phyloP scores from a whole-genome alignment of 805 yeast species.

The Starmerella floris region DNA sequence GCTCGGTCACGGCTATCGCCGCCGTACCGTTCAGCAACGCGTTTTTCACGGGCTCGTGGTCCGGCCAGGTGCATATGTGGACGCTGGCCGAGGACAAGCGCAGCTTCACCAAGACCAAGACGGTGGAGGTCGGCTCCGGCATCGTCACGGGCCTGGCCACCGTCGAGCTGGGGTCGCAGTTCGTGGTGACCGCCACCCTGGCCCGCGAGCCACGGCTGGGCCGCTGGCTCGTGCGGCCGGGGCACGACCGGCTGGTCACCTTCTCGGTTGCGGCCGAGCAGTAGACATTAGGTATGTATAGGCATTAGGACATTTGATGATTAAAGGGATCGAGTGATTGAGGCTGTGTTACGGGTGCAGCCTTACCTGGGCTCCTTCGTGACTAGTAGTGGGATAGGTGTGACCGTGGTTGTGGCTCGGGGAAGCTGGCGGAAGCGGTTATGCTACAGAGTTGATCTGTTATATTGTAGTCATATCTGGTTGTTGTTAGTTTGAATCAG shows the following conservation, averaged over 20 bases:
- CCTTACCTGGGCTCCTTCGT: too few species aligned
- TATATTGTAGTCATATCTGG: too few species aligned
- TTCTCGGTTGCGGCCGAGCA: too few species aligned
- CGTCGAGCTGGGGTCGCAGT: constrained; percentile 26
- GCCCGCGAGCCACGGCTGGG: constrained; percentile 83
- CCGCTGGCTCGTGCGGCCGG: constrained; percentile 59
- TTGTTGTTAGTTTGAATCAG: too few species aligned
- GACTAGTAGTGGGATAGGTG: too few species aligned
- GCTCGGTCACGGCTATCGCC: constrained; percentile 68
- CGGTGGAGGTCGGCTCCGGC: constrained; percentile 51
- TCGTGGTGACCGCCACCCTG: constrained; percentile 46
- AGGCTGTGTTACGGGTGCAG: too few species aligned
- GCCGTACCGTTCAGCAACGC: constrained; percentile 77
- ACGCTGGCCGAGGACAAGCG: constrained; percentile 51
- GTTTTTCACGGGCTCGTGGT: constrained; percentile 80
- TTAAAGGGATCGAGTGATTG: too few species aligned
- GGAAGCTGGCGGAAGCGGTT: too few species aligned
- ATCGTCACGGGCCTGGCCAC: constrained; percentile 30
- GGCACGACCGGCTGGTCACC: constrained; percentile 25
- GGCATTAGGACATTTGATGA: too few species aligned
- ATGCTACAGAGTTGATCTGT: too few species aligned
- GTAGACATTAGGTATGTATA: too few species aligned
- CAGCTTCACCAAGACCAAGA: constrained; percentile 43
- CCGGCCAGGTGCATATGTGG: constrained; percentile 71
- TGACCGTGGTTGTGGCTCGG: too few species aligned